phyloP scores from a whole-genome alignment of 2,329 filamentous ascomycete species.

The Dactylellina cionopaga region DNA sequence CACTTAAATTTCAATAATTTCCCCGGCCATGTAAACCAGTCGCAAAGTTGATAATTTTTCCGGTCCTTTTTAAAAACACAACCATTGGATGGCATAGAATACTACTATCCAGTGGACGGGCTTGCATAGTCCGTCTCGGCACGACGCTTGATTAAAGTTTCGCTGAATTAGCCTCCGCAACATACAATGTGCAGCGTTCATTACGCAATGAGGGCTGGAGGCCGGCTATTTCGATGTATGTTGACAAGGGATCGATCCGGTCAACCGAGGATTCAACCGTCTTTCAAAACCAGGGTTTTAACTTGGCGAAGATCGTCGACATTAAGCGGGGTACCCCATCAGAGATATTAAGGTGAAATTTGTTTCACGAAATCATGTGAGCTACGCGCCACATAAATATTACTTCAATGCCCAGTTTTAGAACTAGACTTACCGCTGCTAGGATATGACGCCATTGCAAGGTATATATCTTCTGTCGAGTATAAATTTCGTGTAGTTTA shows the following conservation, averaged over 20 bases:
- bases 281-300: not conserved
- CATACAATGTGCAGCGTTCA: not conserved
- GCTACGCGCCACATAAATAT: too few species aligned
- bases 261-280: not conserved
- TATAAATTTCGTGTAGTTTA: not conserved
- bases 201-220: too few species aligned
- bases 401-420: too few species aligned
- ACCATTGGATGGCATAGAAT: not conserved
- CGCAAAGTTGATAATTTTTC: not conserved
- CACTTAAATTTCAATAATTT: not conserved
- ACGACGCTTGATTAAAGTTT: not conserved
- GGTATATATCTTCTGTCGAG: too few species aligned
- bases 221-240: not conserved
- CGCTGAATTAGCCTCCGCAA: not conserved
- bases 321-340: not conserved
- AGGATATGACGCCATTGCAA: too few species aligned
- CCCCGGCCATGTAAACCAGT: not conserved
- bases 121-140: conserved; percentile 7
- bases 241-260: not conserved
- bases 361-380: too few species aligned
- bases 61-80: not conserved
- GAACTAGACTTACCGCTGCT: too few species aligned
- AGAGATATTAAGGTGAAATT: not conserved
- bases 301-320: not conserved
- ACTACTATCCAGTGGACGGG: not conserved